A percentile compares a stretch with the other conserved stretches of the same genome.
Evolutionary conservation across 352 stramenopile genomes (phyloP).

Genomic region (Phytophthora ohioensis): DNA sequence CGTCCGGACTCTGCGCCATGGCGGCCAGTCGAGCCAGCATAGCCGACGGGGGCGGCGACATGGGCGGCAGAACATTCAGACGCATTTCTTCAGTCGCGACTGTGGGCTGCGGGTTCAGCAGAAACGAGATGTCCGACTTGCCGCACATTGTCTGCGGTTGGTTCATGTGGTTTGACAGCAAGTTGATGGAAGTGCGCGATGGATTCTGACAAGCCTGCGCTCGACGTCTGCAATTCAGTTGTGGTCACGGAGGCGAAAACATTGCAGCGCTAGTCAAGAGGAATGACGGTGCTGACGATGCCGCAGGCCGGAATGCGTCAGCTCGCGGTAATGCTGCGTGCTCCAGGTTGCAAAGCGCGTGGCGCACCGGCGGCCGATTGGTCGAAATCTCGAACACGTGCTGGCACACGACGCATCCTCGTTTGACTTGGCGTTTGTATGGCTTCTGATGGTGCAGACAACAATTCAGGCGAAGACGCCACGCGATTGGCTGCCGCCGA

Average conservation of each 20-base stretch:
- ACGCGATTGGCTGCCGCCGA: conserved; percentile 6
- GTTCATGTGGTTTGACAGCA: not conserved
- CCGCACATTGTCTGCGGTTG: conserved; percentile 32
- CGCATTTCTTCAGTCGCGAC: not conserved
- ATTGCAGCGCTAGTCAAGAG: not conserved
- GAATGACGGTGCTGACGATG: conserved; percentile 6
- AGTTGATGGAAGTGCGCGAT: conserved; percentile 3
- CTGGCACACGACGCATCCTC: conserved; percentile 7
- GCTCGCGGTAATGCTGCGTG: conserved; percentile 1
- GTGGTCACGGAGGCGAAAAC: conserved; percentile 4
- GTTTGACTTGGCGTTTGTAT: conserved; percentile 25
- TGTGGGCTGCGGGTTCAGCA: conserved; percentile 46
- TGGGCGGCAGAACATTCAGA: conserved; percentile 16
- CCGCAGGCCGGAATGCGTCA: conserved; percentile 2
- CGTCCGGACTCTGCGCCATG: conserved; percentile 36
- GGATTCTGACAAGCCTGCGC: conserved; percentile 5
- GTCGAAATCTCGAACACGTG: conserved; percentile 8
- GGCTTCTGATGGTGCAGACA: conserved; percentile 16
- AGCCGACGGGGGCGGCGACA: conserved; percentile 26
- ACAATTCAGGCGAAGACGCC: not conserved
- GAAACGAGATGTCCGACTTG: conserved; percentile 56
- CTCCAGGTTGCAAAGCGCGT: conserved; percentile 19
- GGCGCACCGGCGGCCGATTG: conserved; percentile 16
- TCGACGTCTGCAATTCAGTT: conserved; percentile 24
- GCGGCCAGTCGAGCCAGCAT: conserved; percentile 28